Evolutionary conservation across 768 basidiomycete genomes (phyloP).

Genomic region (Dictyophora rubrovolvata): DNA sequence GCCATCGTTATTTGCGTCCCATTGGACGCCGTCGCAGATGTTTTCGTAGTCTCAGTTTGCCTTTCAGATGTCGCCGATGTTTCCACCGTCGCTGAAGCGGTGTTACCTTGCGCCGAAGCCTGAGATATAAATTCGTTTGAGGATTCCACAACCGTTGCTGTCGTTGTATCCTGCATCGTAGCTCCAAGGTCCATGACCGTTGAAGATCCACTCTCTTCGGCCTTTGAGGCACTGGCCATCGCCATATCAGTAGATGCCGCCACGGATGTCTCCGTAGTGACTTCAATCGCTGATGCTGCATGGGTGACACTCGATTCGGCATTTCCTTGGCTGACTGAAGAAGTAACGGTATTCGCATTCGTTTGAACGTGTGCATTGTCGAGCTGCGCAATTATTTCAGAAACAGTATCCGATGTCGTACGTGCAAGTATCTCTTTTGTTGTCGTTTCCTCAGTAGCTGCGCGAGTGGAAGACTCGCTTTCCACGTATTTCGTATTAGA

Average conservation of each 20-base stretch:
- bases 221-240: background rate
- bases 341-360: background rate
- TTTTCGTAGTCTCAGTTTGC: too few species aligned
- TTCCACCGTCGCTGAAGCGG: too few species aligned
- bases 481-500: too few species aligned
- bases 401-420: background rate
- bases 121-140: too few species aligned
- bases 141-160: too few species aligned
- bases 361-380: background rate
- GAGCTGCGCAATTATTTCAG: background rate
- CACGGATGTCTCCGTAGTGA: background rate
- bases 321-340: background rate
- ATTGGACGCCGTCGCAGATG: too few species aligned
- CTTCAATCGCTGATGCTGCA: background rate
- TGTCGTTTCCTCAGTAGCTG: too few species aligned
- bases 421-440: background rate
- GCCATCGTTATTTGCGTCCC: too few species aligned
- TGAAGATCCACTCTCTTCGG: background rate
- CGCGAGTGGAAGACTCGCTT: too few species aligned
- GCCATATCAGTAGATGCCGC: background rate
- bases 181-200: background rate
- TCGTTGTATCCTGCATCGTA: too few species aligned
- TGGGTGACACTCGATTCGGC: background rate
- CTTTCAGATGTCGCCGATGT: too few species aligned
- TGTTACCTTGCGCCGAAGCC: too few species aligned